Evolutionary conservation across 257 asterid genomes (phyloP).

Genomic region (Solanum chaucha): DNA sequence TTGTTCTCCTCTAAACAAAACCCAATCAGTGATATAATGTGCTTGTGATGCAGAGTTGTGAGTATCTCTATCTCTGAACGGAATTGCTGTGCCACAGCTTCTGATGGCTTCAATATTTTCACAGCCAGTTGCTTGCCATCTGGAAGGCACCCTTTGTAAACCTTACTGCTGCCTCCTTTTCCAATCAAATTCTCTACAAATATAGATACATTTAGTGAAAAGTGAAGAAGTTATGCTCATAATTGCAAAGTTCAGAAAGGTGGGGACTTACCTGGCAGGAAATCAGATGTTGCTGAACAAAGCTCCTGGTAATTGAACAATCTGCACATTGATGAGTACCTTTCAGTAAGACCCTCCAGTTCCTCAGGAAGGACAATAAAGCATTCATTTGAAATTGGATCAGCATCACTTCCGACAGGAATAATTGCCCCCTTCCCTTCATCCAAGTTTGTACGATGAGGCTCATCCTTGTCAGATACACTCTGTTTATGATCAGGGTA

Average conservation of each 20-base stretch:
- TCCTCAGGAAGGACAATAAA: constrained; percentile 26
- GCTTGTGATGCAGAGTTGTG: constrained; percentile 57
- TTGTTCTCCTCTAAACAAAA: constrained; percentile 61
- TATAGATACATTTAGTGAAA: background rate
- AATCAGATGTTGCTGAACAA: constrained; percentile 53
- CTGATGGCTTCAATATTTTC: constrained; percentile 65
- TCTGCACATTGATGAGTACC: constrained; percentile 40
- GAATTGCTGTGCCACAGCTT: constrained; percentile 53
- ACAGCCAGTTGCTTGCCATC: constrained; percentile 67
- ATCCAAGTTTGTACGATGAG: constrained; percentile 19
- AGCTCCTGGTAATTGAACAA: constrained; percentile 70
- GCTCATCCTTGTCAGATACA: constrained; percentile 18
- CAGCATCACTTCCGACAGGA: constrained; percentile 15
- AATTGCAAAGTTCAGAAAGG: background rate
- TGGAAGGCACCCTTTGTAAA: constrained; percentile 60
- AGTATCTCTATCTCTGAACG: constrained; percentile 71
- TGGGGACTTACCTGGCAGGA: constrained; percentile 41
- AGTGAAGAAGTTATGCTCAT: background rate
- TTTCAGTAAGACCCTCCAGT: constrained; percentile 46
- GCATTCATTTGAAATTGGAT: constrained; percentile 8
- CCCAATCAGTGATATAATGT: constrained; percentile 63
- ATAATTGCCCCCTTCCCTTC: constrained; percentile 32
- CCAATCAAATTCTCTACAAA: constrained; percentile 70
- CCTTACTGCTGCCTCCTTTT: constrained; percentile 85
- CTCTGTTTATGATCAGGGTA: constrained; percentile 62